phyloP scores from a whole-genome alignment of 768 basidiomycete genomes.

The Hericium rajendrae region DNA sequence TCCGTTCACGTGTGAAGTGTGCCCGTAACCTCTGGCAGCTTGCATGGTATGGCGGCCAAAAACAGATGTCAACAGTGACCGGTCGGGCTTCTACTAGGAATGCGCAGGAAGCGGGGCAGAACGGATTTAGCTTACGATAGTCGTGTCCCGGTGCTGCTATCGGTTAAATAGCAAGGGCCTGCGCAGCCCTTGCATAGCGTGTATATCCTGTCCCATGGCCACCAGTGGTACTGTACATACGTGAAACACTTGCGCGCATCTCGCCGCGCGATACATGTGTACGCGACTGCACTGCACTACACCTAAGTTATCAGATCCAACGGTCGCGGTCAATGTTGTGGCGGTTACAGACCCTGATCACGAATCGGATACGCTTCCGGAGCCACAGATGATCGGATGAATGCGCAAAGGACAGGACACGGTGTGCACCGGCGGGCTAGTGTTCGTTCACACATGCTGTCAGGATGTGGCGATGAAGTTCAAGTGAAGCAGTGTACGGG shows the following conservation, averaged over 20 bases:
- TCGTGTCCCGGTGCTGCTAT: background rate
- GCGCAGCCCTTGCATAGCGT: background rate
- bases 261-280: no score
- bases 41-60: constrained; percentile 4
- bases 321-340: no score
- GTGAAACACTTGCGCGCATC: background rate
- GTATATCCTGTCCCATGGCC: background rate
- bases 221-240: background rate
- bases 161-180: background rate
- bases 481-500: no score
- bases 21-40: constrained; percentile 7
- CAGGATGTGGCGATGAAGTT: no score
- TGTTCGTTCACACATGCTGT: no score
- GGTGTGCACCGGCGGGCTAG: no score
- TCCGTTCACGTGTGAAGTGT: constrained; percentile 5
- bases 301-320: no score
- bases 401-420: no score
- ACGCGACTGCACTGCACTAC: no score
- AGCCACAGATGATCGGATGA: no score
- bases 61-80: background rate
- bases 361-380: no score
- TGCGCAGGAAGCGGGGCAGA: background rate
- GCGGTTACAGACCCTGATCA: no score
- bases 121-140: background rate
- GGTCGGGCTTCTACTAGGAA: background rate